A percentile compares a stretch with the other conserved stretches of the same genome.
These are phyloP conservation scores for Penicillium goetzii DNA, from an alignment of 495 filamentous ascomycete species.

Conservation along the genomic window DNA sequence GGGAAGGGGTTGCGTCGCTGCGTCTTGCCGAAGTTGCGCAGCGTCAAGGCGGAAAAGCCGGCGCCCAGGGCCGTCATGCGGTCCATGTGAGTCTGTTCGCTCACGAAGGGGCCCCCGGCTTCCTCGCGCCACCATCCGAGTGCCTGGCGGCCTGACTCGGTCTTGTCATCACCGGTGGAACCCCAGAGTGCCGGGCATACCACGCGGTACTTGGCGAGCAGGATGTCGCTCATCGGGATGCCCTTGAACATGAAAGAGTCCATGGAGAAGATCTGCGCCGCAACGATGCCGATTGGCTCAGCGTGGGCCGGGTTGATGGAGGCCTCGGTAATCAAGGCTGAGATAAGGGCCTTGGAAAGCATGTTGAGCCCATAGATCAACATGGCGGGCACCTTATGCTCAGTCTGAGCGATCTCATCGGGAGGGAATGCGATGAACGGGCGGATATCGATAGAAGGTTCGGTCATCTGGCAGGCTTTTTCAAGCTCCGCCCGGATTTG, in stretches of 20 bases:
- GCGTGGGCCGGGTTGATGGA: conserved; percentile 70
- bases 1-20: conserved; percentile 75
- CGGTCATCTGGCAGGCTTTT: conserved; percentile 48
- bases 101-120: conserved; percentile 56
- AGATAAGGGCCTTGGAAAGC: conserved; percentile 75
- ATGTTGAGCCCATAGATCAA: conserved; percentile 85
- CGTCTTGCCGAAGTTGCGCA: conserved; percentile 77
- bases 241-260: conserved; percentile 70
- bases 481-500: conserved; percentile 52
- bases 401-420: conserved; percentile 52
- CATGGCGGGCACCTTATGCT: conserved; percentile 65
- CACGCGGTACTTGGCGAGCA: conserved; percentile 83
- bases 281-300: conserved; percentile 79
- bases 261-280: conserved; percentile 73
- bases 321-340: conserved; percentile 76
- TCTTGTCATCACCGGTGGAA: conserved; percentile 75
- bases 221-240: conserved; percentile 75
- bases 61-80: conserved; percentile 83
- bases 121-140: conserved; percentile 74
- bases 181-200: conserved; percentile 88
- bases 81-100: conserved; percentile 71
- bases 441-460: conserved; percentile 66
- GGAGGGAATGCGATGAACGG: conserved; percentile 65
- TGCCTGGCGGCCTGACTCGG: conserved; percentile 64
- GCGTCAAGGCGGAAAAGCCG: conserved; percentile 78